A percentile compares a stretch with the other conserved stretches of the same genome.
phyloP scores from a whole-genome alignment of 2,329 filamentous ascomycete species.

The Pyricularia pennisetigena region DNA sequence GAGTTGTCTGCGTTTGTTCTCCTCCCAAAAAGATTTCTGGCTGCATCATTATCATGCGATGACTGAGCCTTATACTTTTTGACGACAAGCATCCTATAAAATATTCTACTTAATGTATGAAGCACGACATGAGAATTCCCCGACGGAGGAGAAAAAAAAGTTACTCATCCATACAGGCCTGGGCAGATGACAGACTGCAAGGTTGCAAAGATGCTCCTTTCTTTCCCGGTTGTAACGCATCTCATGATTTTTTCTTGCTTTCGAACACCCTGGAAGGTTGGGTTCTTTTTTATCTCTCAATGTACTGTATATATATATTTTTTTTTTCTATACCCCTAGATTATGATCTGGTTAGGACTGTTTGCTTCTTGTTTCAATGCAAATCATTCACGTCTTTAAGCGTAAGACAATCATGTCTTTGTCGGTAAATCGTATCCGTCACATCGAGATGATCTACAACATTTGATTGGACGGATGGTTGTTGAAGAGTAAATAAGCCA shows the following conservation, averaged over 20 bases:
- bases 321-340: not conserved
- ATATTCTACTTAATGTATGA: not conserved
- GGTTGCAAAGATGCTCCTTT: not conserved
- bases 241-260: not conserved
- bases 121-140: not conserved
- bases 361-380: not conserved
- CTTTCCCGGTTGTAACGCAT: not conserved
- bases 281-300: not conserved
- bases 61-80: not conserved
- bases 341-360: not conserved
- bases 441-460: not conserved
- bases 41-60: not conserved
- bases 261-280: not conserved
- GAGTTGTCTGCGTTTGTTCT: not conserved
- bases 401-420: not conserved
- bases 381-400: not conserved
- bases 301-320: not conserved
- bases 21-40: not conserved
- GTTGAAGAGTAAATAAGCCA: not conserved
- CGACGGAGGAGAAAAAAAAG: not conserved
- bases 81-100: not conserved
- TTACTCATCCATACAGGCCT: not conserved
- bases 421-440: no score
- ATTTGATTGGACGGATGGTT: not conserved
- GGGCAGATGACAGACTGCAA: not conserved